phyloP scores from a whole-genome alignment of 2,329 filamentous ascomycete genomes.

The Sarocladium brachiariae region DNA sequence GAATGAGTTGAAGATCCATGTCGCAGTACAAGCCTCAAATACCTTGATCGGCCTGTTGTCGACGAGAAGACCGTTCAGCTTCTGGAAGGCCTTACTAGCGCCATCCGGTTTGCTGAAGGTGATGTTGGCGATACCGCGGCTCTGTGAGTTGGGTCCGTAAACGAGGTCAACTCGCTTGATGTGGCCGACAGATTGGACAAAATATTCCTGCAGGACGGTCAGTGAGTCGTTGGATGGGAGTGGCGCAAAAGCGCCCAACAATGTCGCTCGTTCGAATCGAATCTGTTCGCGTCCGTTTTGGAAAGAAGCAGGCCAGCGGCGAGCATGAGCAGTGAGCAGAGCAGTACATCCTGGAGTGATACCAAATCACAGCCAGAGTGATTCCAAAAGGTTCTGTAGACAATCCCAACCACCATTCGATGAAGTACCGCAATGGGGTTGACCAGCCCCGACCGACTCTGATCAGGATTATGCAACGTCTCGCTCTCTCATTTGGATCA shows the following conservation, averaged over 20 bases:
- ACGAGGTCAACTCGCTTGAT: constrained; percentile 88
- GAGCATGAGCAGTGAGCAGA: constrained; percentile 6
- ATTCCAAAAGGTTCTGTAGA: background rate
- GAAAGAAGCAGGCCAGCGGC: background rate
- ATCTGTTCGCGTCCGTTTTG: constrained; percentile 4
- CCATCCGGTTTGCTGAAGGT: constrained; percentile 75
- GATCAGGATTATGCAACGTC: background rate
- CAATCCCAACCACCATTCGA: background rate
- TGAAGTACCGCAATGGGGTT: background rate
- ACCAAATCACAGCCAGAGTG: too few relatives aligned
- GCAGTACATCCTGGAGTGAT: background rate
- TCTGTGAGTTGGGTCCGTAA: constrained; percentile 87
- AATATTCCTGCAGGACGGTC: constrained; percentile 88
- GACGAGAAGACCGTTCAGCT: constrained; percentile 82
- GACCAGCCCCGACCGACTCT: background rate
- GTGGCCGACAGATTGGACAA: constrained; percentile 75
- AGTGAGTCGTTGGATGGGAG: constrained; percentile 45
- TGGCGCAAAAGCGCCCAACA: constrained; percentile 2
- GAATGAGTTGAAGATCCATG: too few relatives aligned
- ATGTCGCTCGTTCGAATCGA: constrained; percentile 6
- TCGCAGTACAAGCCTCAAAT: background rate
- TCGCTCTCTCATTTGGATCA: background rate
- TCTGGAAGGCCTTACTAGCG: constrained; percentile 75
- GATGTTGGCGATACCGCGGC: constrained; percentile 87
- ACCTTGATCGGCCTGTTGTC: constrained; percentile 90